Evolutionary conservation across 1,139 yeast species (phyloP).

Genomic region (Suhomyces maxii): DNA sequence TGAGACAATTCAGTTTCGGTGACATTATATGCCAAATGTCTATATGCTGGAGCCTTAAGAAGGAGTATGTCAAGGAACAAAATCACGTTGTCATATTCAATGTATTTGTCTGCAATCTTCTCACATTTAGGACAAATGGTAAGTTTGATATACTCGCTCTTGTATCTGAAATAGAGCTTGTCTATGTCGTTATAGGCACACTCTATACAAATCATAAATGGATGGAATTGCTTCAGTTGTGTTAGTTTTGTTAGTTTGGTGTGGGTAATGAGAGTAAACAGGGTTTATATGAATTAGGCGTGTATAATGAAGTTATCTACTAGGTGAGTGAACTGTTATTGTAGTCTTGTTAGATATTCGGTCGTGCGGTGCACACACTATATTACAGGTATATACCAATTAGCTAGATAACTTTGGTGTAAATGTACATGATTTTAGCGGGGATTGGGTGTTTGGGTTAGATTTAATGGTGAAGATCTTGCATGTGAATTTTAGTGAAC

Average conservation of each 20-base stretch:
- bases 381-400: background rate
- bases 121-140: constrained; percentile 77
- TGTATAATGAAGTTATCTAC: too few species aligned
- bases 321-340: too few species aligned
- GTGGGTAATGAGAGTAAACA: too few species aligned
- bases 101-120: constrained; percentile 81
- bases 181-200: constrained; percentile 64
- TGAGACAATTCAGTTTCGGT: constrained; percentile 37
- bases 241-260: too few species aligned
- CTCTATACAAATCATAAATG: constrained; percentile 81
- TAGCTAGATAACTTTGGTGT: too few species aligned
- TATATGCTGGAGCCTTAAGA: constrained; percentile 83
- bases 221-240: background rate
- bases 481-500: too few species aligned
- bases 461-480: too few species aligned
- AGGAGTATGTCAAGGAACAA: constrained; percentile 80
- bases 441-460: too few species aligned
- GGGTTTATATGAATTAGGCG: too few species aligned
- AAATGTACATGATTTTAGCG: too few species aligned
- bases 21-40: constrained; percentile 81
- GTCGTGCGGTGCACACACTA: background rate
- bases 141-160: constrained; percentile 76
- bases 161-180: constrained; percentile 68
- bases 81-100: constrained; percentile 84
- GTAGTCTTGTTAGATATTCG: background rate